A percentile compares a stretch with the other conserved stretches of the same genome.
These are phyloP conservation scores for Taphrina sp. DNA, from an alignment of 1,139 yeast genomes.

Conservation along the genomic window DNA sequence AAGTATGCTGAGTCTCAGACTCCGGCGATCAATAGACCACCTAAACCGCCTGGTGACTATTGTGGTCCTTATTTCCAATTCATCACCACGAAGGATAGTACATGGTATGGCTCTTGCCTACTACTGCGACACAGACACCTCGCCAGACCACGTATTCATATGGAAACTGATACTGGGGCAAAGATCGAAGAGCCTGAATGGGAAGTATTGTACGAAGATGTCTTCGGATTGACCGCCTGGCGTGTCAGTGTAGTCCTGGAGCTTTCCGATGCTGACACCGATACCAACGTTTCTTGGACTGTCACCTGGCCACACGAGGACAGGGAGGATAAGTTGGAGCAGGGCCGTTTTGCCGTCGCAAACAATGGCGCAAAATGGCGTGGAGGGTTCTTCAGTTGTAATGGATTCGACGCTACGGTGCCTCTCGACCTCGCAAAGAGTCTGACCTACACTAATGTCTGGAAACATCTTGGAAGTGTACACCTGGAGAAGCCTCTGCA, in stretches of 20 bases:
- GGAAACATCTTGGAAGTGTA: constrained; percentile 28
- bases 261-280: not conserved
- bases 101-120: constrained; percentile 21
- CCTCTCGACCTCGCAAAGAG: constrained; percentile 21
- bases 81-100: constrained; percentile 6
- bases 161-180: constrained; percentile 13
- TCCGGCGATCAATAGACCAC: constrained; percentile 27
- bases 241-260: constrained; percentile 16
- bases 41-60: constrained; percentile 24
- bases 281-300: constrained; percentile 23
- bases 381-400: constrained; percentile 29
- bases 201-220: constrained; percentile 22
- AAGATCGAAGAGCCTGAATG: constrained; percentile 20
- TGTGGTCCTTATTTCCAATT: constrained; percentile 30
- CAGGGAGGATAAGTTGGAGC: constrained; percentile 20
- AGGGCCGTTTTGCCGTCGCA: constrained; percentile 22
- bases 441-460: constrained; percentile 25
- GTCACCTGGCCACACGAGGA: constrained; percentile 24
- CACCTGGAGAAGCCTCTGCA: constrained; percentile 24
- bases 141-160: not conserved
- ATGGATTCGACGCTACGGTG: constrained; percentile 29
- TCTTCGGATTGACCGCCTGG: constrained; percentile 29
- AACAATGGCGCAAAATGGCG: constrained; percentile 24
- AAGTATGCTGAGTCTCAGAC: constrained; percentile 21
- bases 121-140: constrained; percentile 16